A percentile compares a stretch with the other conserved stretches of the same genome.
phyloP scores from a whole-genome alignment of 106 monocot genomes.

The Platanthera zijinensis region DNA sequence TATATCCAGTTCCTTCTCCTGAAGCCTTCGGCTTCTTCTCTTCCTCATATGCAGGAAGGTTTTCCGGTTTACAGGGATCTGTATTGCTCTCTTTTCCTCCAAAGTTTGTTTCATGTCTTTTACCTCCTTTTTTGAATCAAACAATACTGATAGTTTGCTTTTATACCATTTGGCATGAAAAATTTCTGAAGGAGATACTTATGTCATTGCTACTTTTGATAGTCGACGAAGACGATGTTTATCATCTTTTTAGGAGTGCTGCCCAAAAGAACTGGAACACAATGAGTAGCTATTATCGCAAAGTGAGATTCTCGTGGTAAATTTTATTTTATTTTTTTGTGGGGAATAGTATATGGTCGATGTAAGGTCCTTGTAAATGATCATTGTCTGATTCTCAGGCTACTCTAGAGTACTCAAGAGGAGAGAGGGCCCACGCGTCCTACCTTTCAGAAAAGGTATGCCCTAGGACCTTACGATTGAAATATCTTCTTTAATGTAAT shows the following conservation, averaged over 20 bases:
- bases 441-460: conserved; percentile 73
- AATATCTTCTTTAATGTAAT: neutral
- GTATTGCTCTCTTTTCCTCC: too few species aligned
- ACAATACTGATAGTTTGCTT: neutral
- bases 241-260: conserved; percentile 37
- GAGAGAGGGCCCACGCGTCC: conserved; percentile 65
- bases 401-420: conserved; percentile 59
- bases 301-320: conserved; percentile 27
- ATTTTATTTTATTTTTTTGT: neutral
- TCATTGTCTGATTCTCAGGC: conserved; percentile 40
- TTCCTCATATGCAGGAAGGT: too few species aligned
- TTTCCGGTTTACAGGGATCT: too few species aligned
- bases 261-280: conserved; percentile 58
- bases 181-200: neutral
- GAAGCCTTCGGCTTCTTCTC: too few species aligned
- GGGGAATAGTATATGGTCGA: neutral
- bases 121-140: too few species aligned
- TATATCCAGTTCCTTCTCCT: too few species aligned
- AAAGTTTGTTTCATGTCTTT: too few species aligned
- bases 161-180: conserved; percentile 1
- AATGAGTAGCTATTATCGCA: conserved; percentile 68
- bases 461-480: neutral
- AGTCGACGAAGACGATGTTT: conserved; percentile 40
- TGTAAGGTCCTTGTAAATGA: neutral
- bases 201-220: neutral